Percentiles rank a stretch among this genome's conserved stretches.
Conservation (phyloP, 2,329 filamentous ascomycete species). For the Monilinia vaccinii-corymbosi region DNA sequence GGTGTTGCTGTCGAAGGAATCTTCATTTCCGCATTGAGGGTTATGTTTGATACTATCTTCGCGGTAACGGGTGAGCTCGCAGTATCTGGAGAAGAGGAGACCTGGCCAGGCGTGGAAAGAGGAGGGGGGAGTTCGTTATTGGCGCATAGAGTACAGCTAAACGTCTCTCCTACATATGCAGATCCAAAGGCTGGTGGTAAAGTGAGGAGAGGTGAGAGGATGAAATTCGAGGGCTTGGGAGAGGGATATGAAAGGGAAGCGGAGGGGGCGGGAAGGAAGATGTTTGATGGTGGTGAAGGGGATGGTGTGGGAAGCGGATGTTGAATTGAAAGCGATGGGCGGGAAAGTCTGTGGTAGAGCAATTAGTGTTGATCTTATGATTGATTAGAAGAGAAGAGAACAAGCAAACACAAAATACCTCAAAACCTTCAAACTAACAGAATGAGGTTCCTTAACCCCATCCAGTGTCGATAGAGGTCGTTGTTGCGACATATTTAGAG, state of each 20-base stretch:
- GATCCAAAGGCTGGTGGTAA: constrained; percentile 87
- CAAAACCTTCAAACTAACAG: constrained; percentile 68
- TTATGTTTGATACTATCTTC: constrained; percentile 59
- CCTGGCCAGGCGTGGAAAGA: background rate
- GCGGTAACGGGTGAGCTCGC: constrained; percentile 28
- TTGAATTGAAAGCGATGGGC: constrained; percentile 66
- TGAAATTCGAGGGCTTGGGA: constrained; percentile 31
- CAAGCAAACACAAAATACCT: constrained; percentile 37
- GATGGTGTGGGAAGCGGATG: constrained; percentile 36
- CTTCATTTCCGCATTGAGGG: constrained; percentile 90
- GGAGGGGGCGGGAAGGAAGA: constrained; percentile 26
- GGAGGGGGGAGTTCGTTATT: constrained; percentile 64
- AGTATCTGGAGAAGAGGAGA: background rate
- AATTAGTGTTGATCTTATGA: background rate
- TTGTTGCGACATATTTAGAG: constrained; percentile 27
- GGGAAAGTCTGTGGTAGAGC: constrained; percentile 55
- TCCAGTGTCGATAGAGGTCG: constrained; percentile 24
- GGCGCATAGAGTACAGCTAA: constrained; percentile 90
- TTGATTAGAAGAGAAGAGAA: background rate
- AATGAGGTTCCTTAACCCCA: constrained; percentile 62
- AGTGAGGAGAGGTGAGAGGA: constrained; percentile 60
- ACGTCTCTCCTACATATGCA: constrained; percentile 91
- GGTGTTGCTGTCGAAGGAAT: constrained; percentile 58
- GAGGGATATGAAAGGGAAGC: constrained; percentile 69
- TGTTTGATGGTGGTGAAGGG: constrained; percentile 30